phyloP scores from a whole-genome alignment of 169 alveolate genomes.

The Nephromyces sp. region DNA sequence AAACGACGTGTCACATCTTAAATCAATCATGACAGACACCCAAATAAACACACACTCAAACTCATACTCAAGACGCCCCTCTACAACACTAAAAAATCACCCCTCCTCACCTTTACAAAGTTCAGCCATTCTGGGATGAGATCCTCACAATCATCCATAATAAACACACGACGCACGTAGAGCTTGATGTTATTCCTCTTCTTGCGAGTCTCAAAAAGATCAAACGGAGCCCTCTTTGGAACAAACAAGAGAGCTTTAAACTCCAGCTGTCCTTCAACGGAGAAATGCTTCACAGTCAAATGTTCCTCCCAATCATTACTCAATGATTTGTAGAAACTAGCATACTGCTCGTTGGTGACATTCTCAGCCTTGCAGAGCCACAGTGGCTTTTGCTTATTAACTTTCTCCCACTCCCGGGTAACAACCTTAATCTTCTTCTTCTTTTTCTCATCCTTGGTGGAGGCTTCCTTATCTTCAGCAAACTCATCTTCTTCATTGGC shows the following conservation, averaged over 20 bases:
- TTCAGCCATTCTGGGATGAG: conserved; percentile 97
- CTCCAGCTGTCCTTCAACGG: conserved; percentile 97
- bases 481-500: conserved; percentile 57
- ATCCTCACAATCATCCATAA: conserved; percentile 99
- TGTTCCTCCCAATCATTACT: conserved; percentile 99
- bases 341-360: conserved; percentile 95
- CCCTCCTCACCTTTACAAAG: too few relatives aligned
- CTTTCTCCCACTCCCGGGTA: conserved; percentile 90
- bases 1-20: too few relatives aligned
- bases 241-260: conserved; percentile 96
- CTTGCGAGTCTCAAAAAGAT: conserved; percentile 95
- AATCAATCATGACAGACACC: too few relatives aligned
- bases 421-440: conserved; percentile 94
- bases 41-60: too few relatives aligned
- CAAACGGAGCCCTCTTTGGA: conserved; percentile 99
- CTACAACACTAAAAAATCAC: too few relatives aligned
- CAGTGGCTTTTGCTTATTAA: conserved; percentile 95
- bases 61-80: too few relatives aligned
- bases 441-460: conserved; percentile 87
- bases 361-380: conserved; percentile 98
- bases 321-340: conserved; percentile 92
- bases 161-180: conserved; percentile 98
- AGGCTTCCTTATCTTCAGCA: conserved; percentile 69
- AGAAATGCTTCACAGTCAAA: conserved; percentile 92
- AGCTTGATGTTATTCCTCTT: conserved; percentile 96